phyloP scores from a whole-genome alignment of 257 asterid genomes.

The Nicotiana noctiflora region DNA sequence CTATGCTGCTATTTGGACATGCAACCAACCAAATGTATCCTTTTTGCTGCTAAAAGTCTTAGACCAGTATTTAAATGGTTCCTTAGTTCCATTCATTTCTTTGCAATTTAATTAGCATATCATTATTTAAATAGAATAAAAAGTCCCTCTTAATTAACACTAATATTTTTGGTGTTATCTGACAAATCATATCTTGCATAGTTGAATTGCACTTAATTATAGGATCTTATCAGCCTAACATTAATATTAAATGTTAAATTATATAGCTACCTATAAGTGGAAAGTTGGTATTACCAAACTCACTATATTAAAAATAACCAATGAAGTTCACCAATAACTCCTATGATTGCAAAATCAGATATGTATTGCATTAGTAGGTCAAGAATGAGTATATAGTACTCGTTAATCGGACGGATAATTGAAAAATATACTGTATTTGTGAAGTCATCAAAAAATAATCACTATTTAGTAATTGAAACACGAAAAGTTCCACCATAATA shows the following conservation, averaged over 20 bases:
- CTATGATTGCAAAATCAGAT: not conserved
- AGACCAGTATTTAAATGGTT: not conserved
- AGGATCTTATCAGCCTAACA: not conserved
- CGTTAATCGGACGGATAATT: too few relatives aligned
- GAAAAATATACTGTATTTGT: too few relatives aligned
- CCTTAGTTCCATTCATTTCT: not conserved
- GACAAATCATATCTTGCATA: not conserved
- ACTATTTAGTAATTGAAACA: too few relatives aligned
- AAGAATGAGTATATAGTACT: not conserved
- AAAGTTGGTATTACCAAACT: slow-evolving; percentile 7
- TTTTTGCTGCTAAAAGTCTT: not conserved
- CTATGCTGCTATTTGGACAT: not conserved
- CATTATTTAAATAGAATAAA: not conserved
- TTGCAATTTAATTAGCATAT: not conserved
- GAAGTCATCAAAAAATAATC: too few relatives aligned
- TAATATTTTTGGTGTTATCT: not conserved
- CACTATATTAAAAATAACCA: not conserved
- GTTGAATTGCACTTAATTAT: not conserved
- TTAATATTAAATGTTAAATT: not conserved
- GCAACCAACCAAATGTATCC: slow-evolving; percentile 24
- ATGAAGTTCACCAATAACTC: not conserved
- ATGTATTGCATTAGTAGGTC: not conserved
- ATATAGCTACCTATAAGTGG: not conserved
- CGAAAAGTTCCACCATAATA: too few relatives aligned
- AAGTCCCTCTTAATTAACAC: not conserved